Conservation (phyloP, 495 filamentous ascomycete species). For the Podospora australis region DNA sequence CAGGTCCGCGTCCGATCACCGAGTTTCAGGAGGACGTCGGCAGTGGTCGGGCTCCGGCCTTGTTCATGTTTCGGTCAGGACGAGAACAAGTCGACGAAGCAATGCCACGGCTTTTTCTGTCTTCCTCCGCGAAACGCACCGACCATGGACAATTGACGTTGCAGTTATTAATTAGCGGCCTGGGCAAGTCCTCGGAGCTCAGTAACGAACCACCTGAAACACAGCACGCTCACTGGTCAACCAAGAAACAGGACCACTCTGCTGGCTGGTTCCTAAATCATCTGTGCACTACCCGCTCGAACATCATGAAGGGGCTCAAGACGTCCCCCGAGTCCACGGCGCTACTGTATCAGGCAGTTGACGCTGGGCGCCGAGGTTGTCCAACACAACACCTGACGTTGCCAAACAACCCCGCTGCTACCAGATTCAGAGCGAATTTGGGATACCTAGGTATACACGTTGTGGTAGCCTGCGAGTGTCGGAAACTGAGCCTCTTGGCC, state of each 20-base stretch:
- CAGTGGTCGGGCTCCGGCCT: not conserved
- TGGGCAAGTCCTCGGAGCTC: not conserved
- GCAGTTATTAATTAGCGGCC: not conserved
- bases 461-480: not conserved
- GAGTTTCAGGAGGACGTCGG: not conserved
- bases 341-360: not conserved
- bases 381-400: not conserved
- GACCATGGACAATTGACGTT: not conserved
- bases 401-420: not conserved
- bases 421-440: not conserved
- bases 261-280: no score
- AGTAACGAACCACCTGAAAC: constrained; percentile 5
- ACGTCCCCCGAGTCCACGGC: no score
- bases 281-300: no score
- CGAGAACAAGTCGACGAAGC: no score
- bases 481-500: not conserved
- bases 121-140: not conserved
- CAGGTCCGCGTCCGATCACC: not conserved
- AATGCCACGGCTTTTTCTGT: no score
- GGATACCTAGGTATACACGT: not conserved
- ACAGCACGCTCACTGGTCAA: not conserved
- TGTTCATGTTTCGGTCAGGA: not conserved
- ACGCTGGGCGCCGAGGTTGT: not conserved
- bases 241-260: not conserved
- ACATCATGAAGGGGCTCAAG: no score